A percentile compares a stretch with the other conserved stretches of the same genome.
phyloP scores from a whole-genome alignment of 352 stramenopile genomes.

The Phytophthora gonapodyides region DNA sequence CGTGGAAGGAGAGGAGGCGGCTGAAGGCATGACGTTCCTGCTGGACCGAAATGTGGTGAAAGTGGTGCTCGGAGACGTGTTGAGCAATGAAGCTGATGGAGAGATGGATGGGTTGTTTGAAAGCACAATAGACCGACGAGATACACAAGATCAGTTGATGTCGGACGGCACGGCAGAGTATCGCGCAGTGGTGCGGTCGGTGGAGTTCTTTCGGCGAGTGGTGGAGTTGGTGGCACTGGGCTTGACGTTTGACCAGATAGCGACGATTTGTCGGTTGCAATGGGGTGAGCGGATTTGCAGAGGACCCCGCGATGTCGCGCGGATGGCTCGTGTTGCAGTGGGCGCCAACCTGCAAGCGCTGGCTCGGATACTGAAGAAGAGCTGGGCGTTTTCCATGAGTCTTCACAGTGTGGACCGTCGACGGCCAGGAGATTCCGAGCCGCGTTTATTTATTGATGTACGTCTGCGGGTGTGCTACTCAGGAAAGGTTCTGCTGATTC shows the following conservation, averaged over 20 bases:
- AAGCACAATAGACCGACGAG: slow-evolving; percentile 23
- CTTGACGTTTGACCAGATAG: slow-evolving; percentile 29
- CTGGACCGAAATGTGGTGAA: slow-evolving; percentile 33
- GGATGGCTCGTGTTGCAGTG: slow-evolving; percentile 11
- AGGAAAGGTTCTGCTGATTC: slow-evolving; percentile 18
- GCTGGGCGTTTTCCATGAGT: slow-evolving; percentile 30
- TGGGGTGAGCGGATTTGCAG: neutral
- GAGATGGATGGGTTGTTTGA: slow-evolving; percentile 10
- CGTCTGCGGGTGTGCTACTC: slow-evolving; percentile 11
- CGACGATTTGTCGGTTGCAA: slow-evolving; percentile 17
- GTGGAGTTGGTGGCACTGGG: slow-evolving; percentile 24
- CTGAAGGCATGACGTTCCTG: slow-evolving; percentile 13
- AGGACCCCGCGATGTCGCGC: slow-evolving; percentile 6
- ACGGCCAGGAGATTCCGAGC: slow-evolving; percentile 2
- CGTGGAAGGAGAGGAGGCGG: neutral
- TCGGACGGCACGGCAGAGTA: slow-evolving; percentile 32
- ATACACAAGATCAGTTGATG: slow-evolving; percentile 16
- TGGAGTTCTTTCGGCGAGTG: slow-evolving; percentile 17
- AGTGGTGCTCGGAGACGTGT: slow-evolving; percentile 17
- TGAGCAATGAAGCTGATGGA: slow-evolving; percentile 1
- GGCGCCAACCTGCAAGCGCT: slow-evolving; percentile 28
- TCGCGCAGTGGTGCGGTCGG: slow-evolving; percentile 16
- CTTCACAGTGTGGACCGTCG: slow-evolving; percentile 17
- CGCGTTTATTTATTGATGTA: slow-evolving; percentile 26
- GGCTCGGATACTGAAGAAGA: slow-evolving; percentile 12